phyloP scores from a whole-genome alignment of 2,329 filamentous ascomycete genomes.

The Aspergillus versicolor region DNA sequence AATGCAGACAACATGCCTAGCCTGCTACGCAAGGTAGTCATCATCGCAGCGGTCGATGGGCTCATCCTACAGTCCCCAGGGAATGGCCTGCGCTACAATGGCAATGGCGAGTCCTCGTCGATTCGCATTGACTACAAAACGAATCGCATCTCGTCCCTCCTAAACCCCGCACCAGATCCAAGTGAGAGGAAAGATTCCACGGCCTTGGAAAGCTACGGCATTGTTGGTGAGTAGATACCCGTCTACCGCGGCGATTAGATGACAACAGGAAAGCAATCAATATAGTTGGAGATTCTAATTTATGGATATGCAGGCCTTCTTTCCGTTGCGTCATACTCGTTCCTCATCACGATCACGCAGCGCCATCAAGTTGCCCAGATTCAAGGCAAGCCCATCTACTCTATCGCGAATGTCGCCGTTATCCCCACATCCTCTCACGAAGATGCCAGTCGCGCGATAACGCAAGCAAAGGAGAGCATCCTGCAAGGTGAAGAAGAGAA shows the following conservation, averaged over 20 bases:
- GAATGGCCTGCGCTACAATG: slow-evolving; percentile 45
- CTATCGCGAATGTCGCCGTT: slow-evolving; percentile 84
- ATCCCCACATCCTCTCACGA: slow-evolving; percentile 77
- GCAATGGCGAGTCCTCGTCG: slow-evolving; percentile 54
- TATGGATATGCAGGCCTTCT: slow-evolving; percentile 66
- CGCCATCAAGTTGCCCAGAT: slow-evolving; percentile 88
- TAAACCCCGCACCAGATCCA: slow-evolving; percentile 30
- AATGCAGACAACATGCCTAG: slow-evolving; percentile 61
- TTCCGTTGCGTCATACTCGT: slow-evolving; percentile 75
- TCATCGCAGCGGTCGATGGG: slow-evolving; percentile 79
- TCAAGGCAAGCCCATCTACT: slow-evolving; percentile 77
- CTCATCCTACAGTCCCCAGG: slow-evolving; percentile 74
- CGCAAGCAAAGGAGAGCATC: slow-evolving; percentile 54
- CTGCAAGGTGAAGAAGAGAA: slow-evolving; percentile 41
- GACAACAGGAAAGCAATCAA: neutral
- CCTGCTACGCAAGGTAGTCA: slow-evolving; percentile 74
- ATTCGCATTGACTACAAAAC: slow-evolving; percentile 71
- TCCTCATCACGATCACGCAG: slow-evolving; percentile 81
- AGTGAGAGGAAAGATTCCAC: slow-evolving; percentile 29
- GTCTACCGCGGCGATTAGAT: neutral
- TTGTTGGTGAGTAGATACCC: slow-evolving; percentile 52
- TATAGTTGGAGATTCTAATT: neutral
- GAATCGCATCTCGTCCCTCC: slow-evolving; percentile 50
- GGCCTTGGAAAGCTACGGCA: slow-evolving; percentile 50
- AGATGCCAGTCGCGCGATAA: slow-evolving; percentile 72